A percentile compares a stretch with the other conserved stretches of the same genome.
Evolutionary conservation across 1,139 yeast species (phyloP).

Genomic region (Schizosaccharomyces versatilis): DNA sequence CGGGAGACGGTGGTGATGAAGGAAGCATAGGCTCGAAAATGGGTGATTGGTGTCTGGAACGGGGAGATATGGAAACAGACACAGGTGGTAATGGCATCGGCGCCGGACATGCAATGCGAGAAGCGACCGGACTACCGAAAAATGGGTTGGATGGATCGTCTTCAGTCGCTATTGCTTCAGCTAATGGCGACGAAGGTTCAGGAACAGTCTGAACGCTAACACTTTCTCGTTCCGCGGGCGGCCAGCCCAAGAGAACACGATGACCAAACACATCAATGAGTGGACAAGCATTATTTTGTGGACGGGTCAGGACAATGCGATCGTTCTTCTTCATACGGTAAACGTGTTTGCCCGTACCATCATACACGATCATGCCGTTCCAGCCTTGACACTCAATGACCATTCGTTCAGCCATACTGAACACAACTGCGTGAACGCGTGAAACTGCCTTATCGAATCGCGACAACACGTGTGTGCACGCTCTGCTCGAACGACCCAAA

Average conservation of each 20-base stretch:
- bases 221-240: not conserved
- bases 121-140: no score
- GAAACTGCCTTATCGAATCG: not conserved
- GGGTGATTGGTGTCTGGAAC: no score
- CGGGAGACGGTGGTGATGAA: slow-evolving; percentile 1
- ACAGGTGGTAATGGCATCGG: no score
- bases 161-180: not conserved
- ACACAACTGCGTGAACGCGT: not conserved
- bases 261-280: not conserved
- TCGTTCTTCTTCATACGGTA: slow-evolving; percentile 1
- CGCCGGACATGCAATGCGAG: no score
- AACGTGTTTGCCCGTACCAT: not conserved
- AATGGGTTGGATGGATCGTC: no score
- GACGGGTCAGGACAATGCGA: not conserved
- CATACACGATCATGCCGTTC: slow-evolving; percentile 1
- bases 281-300: not conserved
- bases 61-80: no score
- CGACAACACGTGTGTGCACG: not conserved
- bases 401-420: not conserved
- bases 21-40: not conserved
- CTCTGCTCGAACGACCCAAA: not conserved
- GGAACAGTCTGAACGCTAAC: not conserved
- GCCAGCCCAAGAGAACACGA: slow-evolving; percentile 1
- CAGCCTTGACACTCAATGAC: slow-evolving; percentile 2
- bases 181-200: not conserved